Evolutionary conservation across 2,329 filamentous ascomycete species (phyloP).

Genomic region (Fusarium vanettenii): DNA sequence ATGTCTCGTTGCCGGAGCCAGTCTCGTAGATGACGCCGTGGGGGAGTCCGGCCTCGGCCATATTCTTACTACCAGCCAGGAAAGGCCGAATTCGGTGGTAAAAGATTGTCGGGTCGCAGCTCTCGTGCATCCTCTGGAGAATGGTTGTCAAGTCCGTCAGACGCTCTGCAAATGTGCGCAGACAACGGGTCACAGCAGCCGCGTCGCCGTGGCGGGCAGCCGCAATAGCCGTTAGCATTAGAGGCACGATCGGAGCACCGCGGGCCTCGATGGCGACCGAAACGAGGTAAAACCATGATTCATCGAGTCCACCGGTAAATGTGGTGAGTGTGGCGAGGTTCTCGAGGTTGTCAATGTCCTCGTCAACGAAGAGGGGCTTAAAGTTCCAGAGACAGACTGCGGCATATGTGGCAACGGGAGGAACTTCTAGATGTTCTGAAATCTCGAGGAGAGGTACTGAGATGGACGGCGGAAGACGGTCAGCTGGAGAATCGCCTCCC

Average conservation of each 20-base stretch:
- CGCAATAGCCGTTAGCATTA: constrained; percentile 89
- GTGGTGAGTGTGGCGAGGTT: constrained; percentile 91
- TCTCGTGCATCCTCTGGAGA: constrained; percentile 92
- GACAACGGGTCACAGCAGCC: constrained; percentile 77
- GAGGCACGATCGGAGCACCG: constrained; percentile 84
- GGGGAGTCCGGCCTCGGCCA: constrained; percentile 92
- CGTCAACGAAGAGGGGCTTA: constrained; percentile 87
- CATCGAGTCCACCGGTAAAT: constrained; percentile 93
- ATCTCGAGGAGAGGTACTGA: constrained; percentile 85
- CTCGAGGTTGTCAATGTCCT: constrained; percentile 83
- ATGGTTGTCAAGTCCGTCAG: constrained; percentile 85
- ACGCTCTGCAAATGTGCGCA: constrained; percentile 87
- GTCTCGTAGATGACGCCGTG: constrained; percentile 89
- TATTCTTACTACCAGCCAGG: constrained; percentile 96
- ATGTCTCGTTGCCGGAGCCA: constrained; percentile 74
- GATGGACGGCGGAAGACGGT: constrained; percentile 82
- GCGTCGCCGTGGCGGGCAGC: constrained; percentile 80
- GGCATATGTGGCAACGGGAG: constrained; percentile 93
- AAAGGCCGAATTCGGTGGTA: constrained; percentile 97
- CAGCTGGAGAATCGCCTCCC: constrained; percentile 86
- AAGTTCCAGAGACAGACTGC: constrained; percentile 96
- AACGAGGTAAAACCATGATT: constrained; percentile 98
- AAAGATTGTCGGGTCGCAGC: constrained; percentile 93
- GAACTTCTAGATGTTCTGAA: constrained; percentile 83
- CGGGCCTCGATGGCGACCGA: constrained; percentile 96